Base-by-base conservation (phyloP, 1,284 basidiomycete genomes). In the Leccinum holopus region DNA sequence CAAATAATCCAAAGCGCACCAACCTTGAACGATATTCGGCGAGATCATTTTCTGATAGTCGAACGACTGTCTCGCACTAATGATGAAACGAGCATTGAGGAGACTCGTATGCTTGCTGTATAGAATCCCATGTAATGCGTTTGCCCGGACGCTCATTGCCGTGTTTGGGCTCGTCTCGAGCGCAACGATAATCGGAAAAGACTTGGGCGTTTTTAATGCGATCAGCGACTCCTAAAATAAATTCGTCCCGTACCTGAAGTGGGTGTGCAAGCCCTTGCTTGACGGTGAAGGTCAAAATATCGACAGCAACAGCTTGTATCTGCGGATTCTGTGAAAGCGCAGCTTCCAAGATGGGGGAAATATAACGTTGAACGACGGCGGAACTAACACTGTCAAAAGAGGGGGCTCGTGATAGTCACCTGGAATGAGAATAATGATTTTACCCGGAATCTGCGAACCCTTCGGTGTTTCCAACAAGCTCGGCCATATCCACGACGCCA, bases 261-360 rank as follows among this genome's bases (percentile, higher is more conserved):
- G 97, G 97, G 76, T 99, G 97, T 12, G 94, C 93, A 47, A 99
- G 82, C 1, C 97, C 97, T 77, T 98, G 96, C 72, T 91, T 93
- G 68, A 99, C 87, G 0, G 95, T 95, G 70, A 97, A 95, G 37
- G 86, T 90, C 56, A 99, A 77, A 47, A 99, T 92, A 68, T 98
- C 95, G 60, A 97, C 85, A 3, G 96, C 96, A 5, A 92, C 84
- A 6, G 84, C 82, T 73, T 98, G 96, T 54, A 94, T 87, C 52
- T 85, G 83, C 0, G 79, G 68, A 66, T 90, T 83, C 60, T 83
- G 82, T 1, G 92, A 92, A 32, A 94, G 76, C 0, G 93, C 91
- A 1, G 94, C 91, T 1, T 90, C 83, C 39, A 98, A 80, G 60
- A 99, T 93, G 32, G 88, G 87, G 33, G 82, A 79, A 51, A 98